A percentile compares a stretch with the other conserved stretches of the same genome.
phyloP scores from a whole-genome alignment of 2,329 filamentous ascomycete genomes.

The Fusarium poae region DNA sequence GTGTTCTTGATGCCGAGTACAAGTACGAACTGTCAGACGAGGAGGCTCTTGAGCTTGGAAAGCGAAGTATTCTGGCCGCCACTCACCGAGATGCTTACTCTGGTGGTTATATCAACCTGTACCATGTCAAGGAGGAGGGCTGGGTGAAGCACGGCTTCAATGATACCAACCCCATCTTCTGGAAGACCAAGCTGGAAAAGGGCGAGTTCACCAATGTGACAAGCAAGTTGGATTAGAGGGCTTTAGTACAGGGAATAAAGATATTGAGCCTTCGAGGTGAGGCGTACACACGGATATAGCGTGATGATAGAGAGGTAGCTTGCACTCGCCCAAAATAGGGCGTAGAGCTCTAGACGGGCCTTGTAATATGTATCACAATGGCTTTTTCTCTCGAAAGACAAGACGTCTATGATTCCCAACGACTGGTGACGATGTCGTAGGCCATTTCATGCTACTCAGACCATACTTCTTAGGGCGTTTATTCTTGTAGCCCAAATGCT shows the following conservation, averaged over 20 bases:
- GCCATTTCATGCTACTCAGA: no score
- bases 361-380: constrained; percentile 50
- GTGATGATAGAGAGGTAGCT: constrained; percentile 38
- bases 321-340: constrained; percentile 23
- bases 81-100: constrained; percentile 99
- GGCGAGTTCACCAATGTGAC: constrained; percentile 98
- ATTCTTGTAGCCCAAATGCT: no score
- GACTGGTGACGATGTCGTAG: constrained; percentile 7
- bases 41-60: constrained; percentile 90
- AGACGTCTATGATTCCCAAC: constrained; percentile 15
- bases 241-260: constrained; percentile 15
- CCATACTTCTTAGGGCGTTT: no score
- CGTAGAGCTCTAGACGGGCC: constrained; percentile 30
- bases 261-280: constrained; percentile 8
- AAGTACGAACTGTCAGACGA: constrained; percentile 87
- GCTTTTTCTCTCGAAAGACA: constrained; percentile 46
- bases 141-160: constrained; percentile 99
- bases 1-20: constrained; percentile 97
- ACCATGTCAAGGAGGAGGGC: constrained; percentile 98
- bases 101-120: constrained; percentile 97
- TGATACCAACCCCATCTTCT: constrained; percentile 99
- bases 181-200: constrained; percentile 98
- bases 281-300: constrained; percentile 16
- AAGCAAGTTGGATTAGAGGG: constrained; percentile 71
- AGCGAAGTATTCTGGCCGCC: constrained; percentile 92